phyloP scores from a whole-genome alignment of 805 yeast species.

The Dipodascus albidus region DNA sequence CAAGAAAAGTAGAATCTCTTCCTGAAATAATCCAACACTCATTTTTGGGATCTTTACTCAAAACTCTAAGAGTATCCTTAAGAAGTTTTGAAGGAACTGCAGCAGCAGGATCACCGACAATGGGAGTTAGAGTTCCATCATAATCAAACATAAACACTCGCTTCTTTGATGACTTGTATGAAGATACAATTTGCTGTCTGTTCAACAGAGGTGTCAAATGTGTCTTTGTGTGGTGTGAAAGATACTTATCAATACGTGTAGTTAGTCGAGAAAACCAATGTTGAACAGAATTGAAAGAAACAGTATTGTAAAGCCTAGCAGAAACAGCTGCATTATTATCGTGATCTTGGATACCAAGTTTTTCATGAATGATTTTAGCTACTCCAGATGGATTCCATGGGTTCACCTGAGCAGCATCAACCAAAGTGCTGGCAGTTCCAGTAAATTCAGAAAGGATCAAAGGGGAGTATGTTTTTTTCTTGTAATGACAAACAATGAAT shows the following conservation, averaged over 20 bases:
- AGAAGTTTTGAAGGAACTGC: constrained; percentile 85
- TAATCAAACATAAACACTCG: constrained; percentile 87
- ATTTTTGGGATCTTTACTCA: constrained; percentile 68
- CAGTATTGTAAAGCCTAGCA: constrained; percentile 45
- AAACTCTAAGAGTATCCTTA: constrained; percentile 41
- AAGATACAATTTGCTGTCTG: constrained; percentile 47
- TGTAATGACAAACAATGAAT: constrained; percentile 66
- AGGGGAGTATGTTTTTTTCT: constrained; percentile 31
- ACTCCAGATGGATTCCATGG: constrained; percentile 97
- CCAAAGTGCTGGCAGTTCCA: constrained; percentile 53
- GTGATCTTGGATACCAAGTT: constrained; percentile 41
- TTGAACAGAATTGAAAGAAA: constrained; percentile 62
- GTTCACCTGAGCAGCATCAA: constrained; percentile 55
- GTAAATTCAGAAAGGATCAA: constrained; percentile 86
- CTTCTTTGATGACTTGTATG: constrained; percentile 49
- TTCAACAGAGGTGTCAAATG: constrained; percentile 79
- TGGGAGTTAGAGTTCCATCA: constrained; percentile 96
- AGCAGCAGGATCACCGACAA: constrained; percentile 92
- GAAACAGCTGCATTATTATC: constrained; percentile 19
- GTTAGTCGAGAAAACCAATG: constrained; percentile 65
- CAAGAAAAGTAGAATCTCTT: constrained; percentile 82
- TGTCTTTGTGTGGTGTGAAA: constrained; percentile 29
- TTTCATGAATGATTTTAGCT: constrained; percentile 66
- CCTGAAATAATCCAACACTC: constrained; percentile 94
- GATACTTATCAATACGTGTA: constrained; percentile 27